A percentile compares a stretch with the other conserved stretches of the same genome.
Conservation (phyloP, 805 yeast genomes). For the Starmerella khaoyaiensis region DNA sequence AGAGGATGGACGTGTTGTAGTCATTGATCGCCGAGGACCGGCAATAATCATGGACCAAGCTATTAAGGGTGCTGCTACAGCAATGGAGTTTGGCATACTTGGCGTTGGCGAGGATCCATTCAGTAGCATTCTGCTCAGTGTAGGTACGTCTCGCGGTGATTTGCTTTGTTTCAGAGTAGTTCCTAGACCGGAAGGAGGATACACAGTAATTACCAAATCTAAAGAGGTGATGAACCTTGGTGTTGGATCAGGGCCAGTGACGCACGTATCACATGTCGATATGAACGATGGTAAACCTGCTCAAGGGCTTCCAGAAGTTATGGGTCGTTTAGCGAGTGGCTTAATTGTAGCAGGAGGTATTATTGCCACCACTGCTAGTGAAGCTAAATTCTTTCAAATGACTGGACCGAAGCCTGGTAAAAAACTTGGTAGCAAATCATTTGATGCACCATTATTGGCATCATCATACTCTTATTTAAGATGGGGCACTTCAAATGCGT, state of each 20-base stretch:
- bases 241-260: constrained; percentile 41
- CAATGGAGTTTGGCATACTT: constrained; percentile 62
- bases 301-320: constrained; percentile 44
- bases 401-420: constrained; percentile 39
- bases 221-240: constrained; percentile 38
- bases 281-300: constrained; percentile 50
- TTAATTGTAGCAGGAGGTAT: constrained; percentile 48
- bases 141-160: constrained; percentile 71
- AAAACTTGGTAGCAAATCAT: constrained; percentile 51
- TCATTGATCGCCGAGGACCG: constrained; percentile 66
- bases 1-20: constrained; percentile 50
- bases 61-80: constrained; percentile 33
- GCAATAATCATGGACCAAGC: constrained; percentile 41
- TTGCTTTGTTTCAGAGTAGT: constrained; percentile 48
- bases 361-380: constrained; percentile 39
- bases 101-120: constrained; percentile 52
- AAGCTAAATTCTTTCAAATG: constrained; percentile 46
- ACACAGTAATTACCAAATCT: constrained; percentile 28
- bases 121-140: constrained; percentile 57
- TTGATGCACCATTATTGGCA: constrained; percentile 38
- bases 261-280: constrained; percentile 45
- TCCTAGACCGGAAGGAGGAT: constrained; percentile 48
- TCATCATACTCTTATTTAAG: constrained; percentile 41
- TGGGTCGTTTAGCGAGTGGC: constrained; percentile 50
- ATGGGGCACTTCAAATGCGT: constrained; percentile 33